Evolutionary conservation across 164 flowering plant species (phyloP).

Genomic region (Litsea cubeba): DNA sequence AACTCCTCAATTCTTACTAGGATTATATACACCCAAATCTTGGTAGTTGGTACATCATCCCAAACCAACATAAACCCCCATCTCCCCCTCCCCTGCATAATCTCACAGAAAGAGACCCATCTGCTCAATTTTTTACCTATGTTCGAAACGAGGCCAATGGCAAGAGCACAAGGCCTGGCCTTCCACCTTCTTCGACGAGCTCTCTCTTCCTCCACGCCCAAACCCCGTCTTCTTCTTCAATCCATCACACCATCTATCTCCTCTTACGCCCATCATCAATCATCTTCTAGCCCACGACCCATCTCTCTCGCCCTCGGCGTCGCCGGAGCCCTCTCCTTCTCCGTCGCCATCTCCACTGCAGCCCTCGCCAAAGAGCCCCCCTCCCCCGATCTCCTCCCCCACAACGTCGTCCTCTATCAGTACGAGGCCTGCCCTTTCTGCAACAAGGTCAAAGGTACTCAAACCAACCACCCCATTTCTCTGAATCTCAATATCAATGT

Average conservation of each 20-base stretch:
- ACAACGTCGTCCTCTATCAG: constrained; percentile 89
- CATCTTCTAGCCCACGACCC: background rate
- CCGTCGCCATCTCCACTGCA: constrained; percentile 35
- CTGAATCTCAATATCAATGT: background rate
- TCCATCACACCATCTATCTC: too few species aligned
- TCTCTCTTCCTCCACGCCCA: background rate
- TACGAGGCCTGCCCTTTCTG: constrained; percentile 99
- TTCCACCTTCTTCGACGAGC: background rate
- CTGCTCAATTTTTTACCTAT: background rate
- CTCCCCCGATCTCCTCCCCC: constrained; percentile 32
- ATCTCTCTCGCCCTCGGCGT: constrained; percentile 36
- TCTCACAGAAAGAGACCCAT: background rate
- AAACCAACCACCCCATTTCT: too few species aligned
- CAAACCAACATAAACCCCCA: background rate
- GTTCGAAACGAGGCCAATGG: background rate
- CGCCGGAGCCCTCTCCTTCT: constrained; percentile 38
- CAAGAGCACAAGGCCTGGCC: constrained; percentile 1
- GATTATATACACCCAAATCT: too few species aligned
- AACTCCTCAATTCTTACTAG: too few species aligned
- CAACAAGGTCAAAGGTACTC: constrained; percentile 84
- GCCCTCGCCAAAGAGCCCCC: constrained; percentile 55
- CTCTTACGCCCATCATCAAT: background rate
- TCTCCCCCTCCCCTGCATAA: background rate
- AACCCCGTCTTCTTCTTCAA: background rate
- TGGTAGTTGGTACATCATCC: background rate